Conservation (phyloP, 75 land plant species). For the Chamaecyparis obtusa region DNA sequence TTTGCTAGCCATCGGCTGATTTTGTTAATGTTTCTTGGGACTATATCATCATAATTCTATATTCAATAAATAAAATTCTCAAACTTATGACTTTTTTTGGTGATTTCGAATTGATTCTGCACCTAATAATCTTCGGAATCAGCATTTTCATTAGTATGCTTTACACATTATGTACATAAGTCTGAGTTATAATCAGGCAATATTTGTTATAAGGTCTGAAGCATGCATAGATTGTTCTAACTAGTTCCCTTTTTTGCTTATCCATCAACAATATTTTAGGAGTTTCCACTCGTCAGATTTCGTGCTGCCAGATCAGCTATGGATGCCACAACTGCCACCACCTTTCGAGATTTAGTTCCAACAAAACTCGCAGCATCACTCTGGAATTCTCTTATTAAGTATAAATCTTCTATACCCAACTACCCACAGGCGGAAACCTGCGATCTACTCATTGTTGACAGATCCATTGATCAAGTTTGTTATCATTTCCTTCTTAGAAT, state of each 20-base stretch:
- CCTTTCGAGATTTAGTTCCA: constrained; percentile 78
- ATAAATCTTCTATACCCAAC: constrained; percentile 52
- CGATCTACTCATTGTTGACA: constrained; percentile 91
- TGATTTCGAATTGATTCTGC: background rate
- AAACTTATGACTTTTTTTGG: background rate
- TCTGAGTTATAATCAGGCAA: background rate
- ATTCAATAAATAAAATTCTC: background rate
- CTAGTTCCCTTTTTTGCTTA: background rate
- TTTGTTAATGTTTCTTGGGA: background rate
- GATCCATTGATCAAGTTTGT: constrained; percentile 90
- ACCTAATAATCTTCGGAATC: background rate
- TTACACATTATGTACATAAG: background rate
- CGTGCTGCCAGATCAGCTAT: constrained; percentile 78
- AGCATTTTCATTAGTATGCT: background rate
- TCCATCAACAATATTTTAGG: constrained; percentile 37
- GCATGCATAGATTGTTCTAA: background rate
- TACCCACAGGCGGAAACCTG: constrained; percentile 91
- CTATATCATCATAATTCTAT: background rate
- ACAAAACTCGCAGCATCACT: constrained; percentile 94
- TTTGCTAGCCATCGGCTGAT: background rate
- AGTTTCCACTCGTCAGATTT: constrained; percentile 89
- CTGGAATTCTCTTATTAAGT: constrained; percentile 73
- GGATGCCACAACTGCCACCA: constrained; percentile 61
- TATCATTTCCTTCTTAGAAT: constrained; percentile 6
- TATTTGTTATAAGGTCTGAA: background rate